phyloP scores from a whole-genome alignment of 805 yeast genomes.

The Ogataea pignaliae region DNA sequence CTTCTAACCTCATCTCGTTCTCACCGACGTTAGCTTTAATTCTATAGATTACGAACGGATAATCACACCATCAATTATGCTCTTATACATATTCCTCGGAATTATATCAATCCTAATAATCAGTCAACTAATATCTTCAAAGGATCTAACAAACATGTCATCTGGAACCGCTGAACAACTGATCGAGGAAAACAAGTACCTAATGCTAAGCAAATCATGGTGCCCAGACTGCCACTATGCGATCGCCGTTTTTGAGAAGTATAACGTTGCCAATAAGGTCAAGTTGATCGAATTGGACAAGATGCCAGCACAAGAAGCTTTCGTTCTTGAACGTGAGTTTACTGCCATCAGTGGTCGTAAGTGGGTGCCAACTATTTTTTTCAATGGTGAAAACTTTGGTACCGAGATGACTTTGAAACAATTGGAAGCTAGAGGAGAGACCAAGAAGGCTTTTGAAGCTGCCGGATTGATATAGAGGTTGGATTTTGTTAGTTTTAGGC shows the following conservation, averaged over 20 bases:
- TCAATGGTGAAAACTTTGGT: constrained; percentile 56
- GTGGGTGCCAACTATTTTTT: constrained; percentile 68
- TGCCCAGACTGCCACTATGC: constrained; percentile 76
- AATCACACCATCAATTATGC: too few species aligned
- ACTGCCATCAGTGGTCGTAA: constrained; percentile 52
- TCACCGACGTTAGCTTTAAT: too few species aligned
- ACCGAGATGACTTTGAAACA: constrained; percentile 45
- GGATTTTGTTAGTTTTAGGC: too few species aligned
- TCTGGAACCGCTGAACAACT: constrained; percentile 39
- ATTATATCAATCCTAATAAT: too few species aligned
- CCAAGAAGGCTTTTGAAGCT: constrained; percentile 32
- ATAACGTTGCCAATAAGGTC: constrained; percentile 45
- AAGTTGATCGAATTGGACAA: constrained; percentile 60
- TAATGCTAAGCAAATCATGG: constrained; percentile 69
- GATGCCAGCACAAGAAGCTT: constrained; percentile 46
- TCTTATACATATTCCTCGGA: too few species aligned
- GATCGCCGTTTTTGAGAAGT: constrained; percentile 48
- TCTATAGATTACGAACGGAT: too few species aligned
- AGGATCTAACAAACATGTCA: constrained; percentile 7
- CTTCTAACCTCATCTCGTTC: too few species aligned
- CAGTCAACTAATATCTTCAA: too few species aligned
- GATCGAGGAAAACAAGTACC: constrained; percentile 40
- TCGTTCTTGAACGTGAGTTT: constrained; percentile 49
- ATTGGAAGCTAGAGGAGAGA: constrained; percentile 32
- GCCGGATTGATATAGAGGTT: constrained; percentile 24